phyloP scores from a whole-genome alignment of 2,329 filamentous ascomycete genomes.

The Stachybotrys elegans region DNA sequence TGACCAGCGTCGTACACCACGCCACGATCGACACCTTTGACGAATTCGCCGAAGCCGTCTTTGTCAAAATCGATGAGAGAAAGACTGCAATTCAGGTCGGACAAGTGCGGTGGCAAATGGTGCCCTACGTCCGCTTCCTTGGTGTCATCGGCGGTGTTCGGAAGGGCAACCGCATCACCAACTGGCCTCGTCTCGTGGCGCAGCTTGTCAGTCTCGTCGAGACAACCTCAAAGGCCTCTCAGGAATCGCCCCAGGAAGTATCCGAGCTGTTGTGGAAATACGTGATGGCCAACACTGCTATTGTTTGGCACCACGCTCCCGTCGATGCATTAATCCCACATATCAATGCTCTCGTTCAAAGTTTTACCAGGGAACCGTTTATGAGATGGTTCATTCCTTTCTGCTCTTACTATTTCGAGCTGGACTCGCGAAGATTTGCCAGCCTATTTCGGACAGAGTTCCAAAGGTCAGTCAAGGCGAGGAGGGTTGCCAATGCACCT shows the following conservation, averaged over 20 bases:
- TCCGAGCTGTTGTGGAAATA: slow-evolving; percentile 49
- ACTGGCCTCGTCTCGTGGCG: slow-evolving; percentile 65
- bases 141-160: slow-evolving; percentile 73
- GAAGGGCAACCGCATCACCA: slow-evolving; percentile 66
- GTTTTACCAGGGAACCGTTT: slow-evolving; percentile 60
- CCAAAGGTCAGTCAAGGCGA: slow-evolving; percentile 55
- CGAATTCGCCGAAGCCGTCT: slow-evolving; percentile 59
- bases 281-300: slow-evolving; percentile 53
- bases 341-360: slow-evolving; percentile 59
- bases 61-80: slow-evolving; percentile 39
- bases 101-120: slow-evolving; percentile 29
- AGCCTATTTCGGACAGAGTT: slow-evolving; percentile 76
- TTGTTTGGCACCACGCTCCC: slow-evolving; percentile 70
- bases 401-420: slow-evolving; percentile 72
- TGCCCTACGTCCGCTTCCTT: slow-evolving; percentile 54
- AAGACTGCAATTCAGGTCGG: slow-evolving; percentile 23
- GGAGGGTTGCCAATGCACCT: slow-evolving; percentile 12
- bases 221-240: slow-evolving; percentile 33
- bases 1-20: slow-evolving; percentile 81
- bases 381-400: slow-evolving; percentile 76
- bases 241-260: slow-evolving; percentile 28
- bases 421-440: slow-evolving; percentile 70
- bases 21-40: slow-evolving; percentile 69
- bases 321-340: slow-evolving; percentile 73
- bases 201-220: slow-evolving; percentile 49